A percentile compares a stretch with the other conserved stretches of the same genome.
These are phyloP conservation scores for Verticillium alfalfae DNA, from an alignment of 2,329 filamentous ascomycete genomes.

Conservation along the genomic window DNA sequence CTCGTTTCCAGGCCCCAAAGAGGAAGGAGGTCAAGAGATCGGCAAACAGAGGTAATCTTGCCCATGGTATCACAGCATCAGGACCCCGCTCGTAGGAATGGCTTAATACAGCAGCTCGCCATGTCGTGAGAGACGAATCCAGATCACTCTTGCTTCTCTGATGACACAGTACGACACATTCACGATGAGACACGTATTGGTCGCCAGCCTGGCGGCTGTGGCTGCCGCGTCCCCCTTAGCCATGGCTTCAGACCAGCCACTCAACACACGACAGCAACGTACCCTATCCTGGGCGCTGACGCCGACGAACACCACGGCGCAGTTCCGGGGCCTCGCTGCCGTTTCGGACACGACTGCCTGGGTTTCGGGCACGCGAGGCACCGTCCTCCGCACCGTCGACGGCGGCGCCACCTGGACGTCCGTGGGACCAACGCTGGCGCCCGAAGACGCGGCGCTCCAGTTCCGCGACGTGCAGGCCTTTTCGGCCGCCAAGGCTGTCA, in stretches of 20 bases:
- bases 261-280: not conserved
- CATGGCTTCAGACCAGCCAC: not conserved
- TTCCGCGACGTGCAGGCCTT: slow-evolving; percentile 31
- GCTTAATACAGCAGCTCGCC: not conserved
- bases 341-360: slow-evolving; percentile 22
- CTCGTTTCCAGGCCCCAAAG: not conserved
- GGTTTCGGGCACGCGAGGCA: slow-evolving; percentile 22
- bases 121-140: not conserved
- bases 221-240: slow-evolving; percentile 4
- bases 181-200: slow-evolving; percentile 2
- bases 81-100: not conserved
- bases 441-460: slow-evolving; percentile 17
- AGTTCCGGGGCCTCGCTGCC: slow-evolving; percentile 23
- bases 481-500: slow-evolving; percentile 30
- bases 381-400: slow-evolving; percentile 21
- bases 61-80: not conserved
- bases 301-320: slow-evolving; percentile 16
- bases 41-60: not conserved
- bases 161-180: not conserved
- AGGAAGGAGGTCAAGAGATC: not conserved
- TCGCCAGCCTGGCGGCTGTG: not conserved
- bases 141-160: no score
- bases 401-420: slow-evolving; percentile 21
- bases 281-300: slow-evolving; percentile 17
- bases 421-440: slow-evolving; percentile 18